Evolutionary conservation across 2,329 filamentous ascomycete species (phyloP).

Genomic region (Anisogramma anomala): DNA sequence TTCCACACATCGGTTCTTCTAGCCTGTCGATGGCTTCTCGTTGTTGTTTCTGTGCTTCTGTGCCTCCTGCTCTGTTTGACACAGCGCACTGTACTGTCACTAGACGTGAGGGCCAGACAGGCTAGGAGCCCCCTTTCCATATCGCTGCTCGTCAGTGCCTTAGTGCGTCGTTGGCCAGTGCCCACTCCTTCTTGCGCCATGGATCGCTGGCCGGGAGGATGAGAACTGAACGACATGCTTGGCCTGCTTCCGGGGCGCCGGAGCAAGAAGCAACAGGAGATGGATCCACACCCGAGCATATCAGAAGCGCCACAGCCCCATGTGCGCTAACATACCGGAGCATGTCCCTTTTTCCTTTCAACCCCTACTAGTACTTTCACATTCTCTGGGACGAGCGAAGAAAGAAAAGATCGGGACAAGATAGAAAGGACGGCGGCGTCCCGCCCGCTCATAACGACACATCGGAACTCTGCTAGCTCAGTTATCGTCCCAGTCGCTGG

Average conservation of each 20-base stretch:
- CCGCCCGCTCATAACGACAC: slow-evolving; percentile 2
- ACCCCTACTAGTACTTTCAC: slow-evolving; percentile 10
- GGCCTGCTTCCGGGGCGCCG: neutral
- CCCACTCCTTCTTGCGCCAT: no score
- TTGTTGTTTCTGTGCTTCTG: neutral
- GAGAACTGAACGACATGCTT: neutral
- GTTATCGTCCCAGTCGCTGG: no score
- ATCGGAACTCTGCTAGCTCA: neutral
- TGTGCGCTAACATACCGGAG: slow-evolving; percentile 10
- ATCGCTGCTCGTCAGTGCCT: no score
- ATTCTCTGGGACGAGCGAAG: slow-evolving; percentile 2
- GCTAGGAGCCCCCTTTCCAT: neutral
- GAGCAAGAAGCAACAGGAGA: slow-evolving; percentile 2
- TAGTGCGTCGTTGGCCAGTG: no score
- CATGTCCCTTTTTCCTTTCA: slow-evolving; percentile 13
- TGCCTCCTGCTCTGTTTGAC: neutral
- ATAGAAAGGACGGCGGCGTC: slow-evolving; percentile 4
- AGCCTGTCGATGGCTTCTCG: no score
- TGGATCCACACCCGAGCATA: slow-evolving; percentile 6
- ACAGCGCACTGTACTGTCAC: neutral
- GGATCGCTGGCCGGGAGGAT: no score
- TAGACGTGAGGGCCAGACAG: neutral
- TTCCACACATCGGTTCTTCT: no score
- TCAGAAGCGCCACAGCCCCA: slow-evolving; percentile 11
- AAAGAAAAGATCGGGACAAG: slow-evolving; percentile 5